Percentiles rank a stretch among this genome's conserved stretches.
These are phyloP conservation scores for Toxicodendron radicans DNA, from an alignment of 345 rosid genomes.

Conservation along the genomic window DNA sequence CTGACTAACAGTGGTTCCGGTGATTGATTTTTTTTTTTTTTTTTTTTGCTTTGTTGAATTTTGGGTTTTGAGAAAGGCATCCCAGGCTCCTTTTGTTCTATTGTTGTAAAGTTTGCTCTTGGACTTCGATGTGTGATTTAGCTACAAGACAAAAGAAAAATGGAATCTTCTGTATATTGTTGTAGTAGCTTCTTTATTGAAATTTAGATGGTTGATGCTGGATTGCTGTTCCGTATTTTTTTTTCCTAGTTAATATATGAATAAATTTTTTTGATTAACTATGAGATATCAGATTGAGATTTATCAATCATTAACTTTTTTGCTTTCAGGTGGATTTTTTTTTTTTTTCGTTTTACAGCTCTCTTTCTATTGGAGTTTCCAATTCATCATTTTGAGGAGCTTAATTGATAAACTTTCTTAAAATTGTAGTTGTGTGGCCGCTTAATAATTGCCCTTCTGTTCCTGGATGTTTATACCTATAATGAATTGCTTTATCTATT, in stretches of 20 bases:
- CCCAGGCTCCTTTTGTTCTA: background rate
- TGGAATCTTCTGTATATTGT: background rate
- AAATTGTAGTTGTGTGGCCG: background rate
- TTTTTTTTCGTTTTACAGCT: background rate
- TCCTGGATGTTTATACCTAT: background rate
- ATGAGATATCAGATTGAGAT: background rate
- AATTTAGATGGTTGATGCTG: background rate
- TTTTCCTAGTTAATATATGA: background rate
- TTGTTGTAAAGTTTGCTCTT: background rate
- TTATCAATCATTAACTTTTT: background rate
- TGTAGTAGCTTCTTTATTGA: background rate
- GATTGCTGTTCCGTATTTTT: background rate
- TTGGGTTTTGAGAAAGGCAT: background rate
- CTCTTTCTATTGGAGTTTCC: background rate
- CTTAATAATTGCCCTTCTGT: background rate
- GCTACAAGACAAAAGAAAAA: background rate
- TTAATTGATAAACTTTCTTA: background rate
- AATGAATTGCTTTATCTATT: background rate
- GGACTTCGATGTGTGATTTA: background rate
- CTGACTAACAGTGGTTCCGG: background rate
- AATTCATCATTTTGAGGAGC: background rate
- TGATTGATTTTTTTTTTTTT: background rate
- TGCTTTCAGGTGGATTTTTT: background rate
- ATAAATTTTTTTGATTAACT: background rate
- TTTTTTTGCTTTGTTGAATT: background rate